Base-by-base conservation (phyloP, 1,284 basidiomycete species). In the Sporisorium iseilematis-ciliati region DNA sequence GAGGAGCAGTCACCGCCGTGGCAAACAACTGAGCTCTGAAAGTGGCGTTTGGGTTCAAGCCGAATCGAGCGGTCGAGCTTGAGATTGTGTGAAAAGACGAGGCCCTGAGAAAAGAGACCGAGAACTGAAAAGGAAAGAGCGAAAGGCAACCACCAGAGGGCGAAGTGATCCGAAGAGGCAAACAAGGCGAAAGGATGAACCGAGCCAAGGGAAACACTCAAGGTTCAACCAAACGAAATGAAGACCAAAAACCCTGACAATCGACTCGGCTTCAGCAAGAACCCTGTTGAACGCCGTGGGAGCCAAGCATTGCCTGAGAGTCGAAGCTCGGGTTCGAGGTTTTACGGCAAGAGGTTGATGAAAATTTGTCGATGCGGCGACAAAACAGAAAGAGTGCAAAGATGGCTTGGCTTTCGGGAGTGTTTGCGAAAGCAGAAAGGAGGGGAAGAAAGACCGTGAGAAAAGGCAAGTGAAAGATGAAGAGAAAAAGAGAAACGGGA, bases 221-320 rank as follows among this genome's bases (percentile, higher is more conserved):
- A 65, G 63, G 63, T 54, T 65, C 31, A 58, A 65, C 56, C 56
- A 54, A 61, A 21, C 57, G 26, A 56, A 48, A 26, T 10, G 29
- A 41, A 48, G 40, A 48, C 14, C 1, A 42, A 49, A 49, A 49
- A 49, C 29, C 48, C 18, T 49, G 48, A 29, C 48, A 31, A 31
- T 33, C 26, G 29, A 31, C n/a, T 31, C 48, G 48, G 29, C 29
- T 49, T 21, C 26, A 49, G 20, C 29, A 10, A 31, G 6, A 20
- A 49, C n/a, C 48, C 29, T 33, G 11, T 29, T 31, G 10, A 20
- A 49, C 48, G 29, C 48, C 48, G 48, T 31, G 31, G n/a, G n/a
- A 29, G 18, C 8, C 26, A 29, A 29, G 48, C 26, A 49, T 31
- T 31, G 35, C 35, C 35, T 11, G 10, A 49, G 14, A 29, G 29